These are phyloP conservation scores for Hericium alpestre DNA, from an alignment of 768 basidiomycete species.

Conservation along the genomic window DNA sequence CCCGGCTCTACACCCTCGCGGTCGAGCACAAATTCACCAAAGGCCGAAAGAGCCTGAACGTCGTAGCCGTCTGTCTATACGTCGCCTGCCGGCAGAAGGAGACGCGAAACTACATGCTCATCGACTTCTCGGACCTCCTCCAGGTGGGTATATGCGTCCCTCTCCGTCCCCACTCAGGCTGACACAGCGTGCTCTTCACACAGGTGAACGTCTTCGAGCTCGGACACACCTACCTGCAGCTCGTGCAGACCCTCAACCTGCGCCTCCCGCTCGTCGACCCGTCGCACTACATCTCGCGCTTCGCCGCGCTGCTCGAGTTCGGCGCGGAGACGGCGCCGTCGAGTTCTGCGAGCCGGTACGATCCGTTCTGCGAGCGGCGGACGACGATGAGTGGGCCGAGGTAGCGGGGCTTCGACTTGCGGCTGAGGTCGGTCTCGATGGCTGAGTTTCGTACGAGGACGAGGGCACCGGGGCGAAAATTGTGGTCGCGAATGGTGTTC, in stretches of 20 bases:
- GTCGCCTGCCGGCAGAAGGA: constrained; percentile 88
- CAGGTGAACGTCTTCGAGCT: constrained; percentile 97
- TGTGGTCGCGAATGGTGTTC: constrained; percentile 14
- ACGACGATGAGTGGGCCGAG: constrained; percentile 20
- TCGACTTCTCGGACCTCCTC: constrained; percentile 95
- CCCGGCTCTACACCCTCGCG: constrained; percentile 84
- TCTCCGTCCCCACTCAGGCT: not conserved
- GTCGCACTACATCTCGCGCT: constrained; percentile 92
- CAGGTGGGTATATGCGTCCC: constrained; percentile 38
- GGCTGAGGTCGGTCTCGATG: constrained; percentile 17
- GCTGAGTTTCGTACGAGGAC: constrained; percentile 21
- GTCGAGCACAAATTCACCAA: constrained; percentile 91
- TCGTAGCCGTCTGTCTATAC: constrained; percentile 93
- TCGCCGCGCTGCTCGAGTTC: constrained; percentile 89
- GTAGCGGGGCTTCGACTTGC: constrained; percentile 18
- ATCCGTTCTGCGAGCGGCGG: constrained; percentile 11
- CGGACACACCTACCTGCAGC: constrained; percentile 90
- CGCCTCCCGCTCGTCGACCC: constrained; percentile 87
- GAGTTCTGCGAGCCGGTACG: constrained; percentile 19
- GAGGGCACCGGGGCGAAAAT: constrained; percentile 19
- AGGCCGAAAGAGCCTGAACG: constrained; percentile 84
- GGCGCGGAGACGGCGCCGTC: constrained; percentile 77
- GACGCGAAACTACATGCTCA: constrained; percentile 90
- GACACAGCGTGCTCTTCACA: not conserved
- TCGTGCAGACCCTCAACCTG: constrained; percentile 79